These are phyloP conservation scores for Cenchrus americanus DNA, from an alignment of 176 grass and related monocot species.

Conservation along the genomic window DNA sequence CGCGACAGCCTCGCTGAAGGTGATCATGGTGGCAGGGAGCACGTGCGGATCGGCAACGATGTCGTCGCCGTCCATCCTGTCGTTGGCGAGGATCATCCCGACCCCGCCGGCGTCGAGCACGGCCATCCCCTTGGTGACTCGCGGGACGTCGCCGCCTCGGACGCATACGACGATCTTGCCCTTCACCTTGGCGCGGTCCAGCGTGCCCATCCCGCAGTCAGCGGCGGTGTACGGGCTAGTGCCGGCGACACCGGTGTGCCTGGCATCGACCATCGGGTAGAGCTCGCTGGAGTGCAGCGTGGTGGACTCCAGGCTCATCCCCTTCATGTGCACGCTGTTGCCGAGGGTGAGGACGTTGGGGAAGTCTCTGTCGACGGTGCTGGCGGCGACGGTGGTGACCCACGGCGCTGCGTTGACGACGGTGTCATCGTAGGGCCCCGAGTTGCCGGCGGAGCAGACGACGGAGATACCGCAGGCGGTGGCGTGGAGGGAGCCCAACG, in stretches of 20 bases:
- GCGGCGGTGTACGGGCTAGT: conserved; percentile 1
- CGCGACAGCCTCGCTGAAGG: conserved; percentile 41
- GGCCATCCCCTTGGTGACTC: conserved; percentile 40
- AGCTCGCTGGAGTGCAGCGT: conserved; percentile 15
- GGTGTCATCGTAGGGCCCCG: conserved; percentile 42
- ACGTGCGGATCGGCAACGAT: conserved; percentile 60
- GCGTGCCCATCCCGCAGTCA: conserved; percentile 37
- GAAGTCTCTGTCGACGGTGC: conserved; percentile 77
- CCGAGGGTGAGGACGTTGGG: conserved; percentile 61
- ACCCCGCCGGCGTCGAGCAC: conserved; percentile 54
- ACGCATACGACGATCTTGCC: conserved; percentile 75
- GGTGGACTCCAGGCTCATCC: conserved; percentile 45
- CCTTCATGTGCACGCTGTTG: conserved; percentile 43
- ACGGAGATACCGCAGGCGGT: conserved; percentile 51
- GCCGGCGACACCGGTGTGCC: conserved; percentile 2
- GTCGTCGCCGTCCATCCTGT: conserved; percentile 17
- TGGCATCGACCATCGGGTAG: conserved; percentile 46
- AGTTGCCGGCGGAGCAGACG: conserved; percentile 78
- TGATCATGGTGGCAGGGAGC: conserved; percentile 75
- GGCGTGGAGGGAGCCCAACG: conserved; percentile 79
- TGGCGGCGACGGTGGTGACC: conserved; percentile 80
- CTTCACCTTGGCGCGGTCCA: conserved; percentile 56
- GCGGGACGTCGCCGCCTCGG: not conserved
- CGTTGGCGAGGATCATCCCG: conserved; percentile 72
- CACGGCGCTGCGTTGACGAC: conserved; percentile 70